Evolutionary conservation across 441 rosid species (phyloP), one percentile per base, ranked within the genome.

Genomic region (Populus hybrid): DNA sequence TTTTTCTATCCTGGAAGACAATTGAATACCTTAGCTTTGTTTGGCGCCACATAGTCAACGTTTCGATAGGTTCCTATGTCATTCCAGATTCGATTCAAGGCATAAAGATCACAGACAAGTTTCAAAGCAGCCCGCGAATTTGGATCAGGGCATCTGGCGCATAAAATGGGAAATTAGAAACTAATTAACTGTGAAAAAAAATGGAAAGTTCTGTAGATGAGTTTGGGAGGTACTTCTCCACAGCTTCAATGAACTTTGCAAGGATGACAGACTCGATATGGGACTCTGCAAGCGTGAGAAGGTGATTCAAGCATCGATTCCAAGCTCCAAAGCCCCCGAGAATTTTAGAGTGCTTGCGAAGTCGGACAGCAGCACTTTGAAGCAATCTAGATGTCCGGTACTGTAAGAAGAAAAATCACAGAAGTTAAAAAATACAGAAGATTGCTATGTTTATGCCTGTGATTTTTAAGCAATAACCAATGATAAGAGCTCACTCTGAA

Each of bases 231-330:
- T 93, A 93, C 99, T 89, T 93, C 77, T 90, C 80, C 83, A 94
- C 98, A 57, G 96, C 94, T 67, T 96, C 98, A 11, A 93, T 91
- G 82, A 96, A 96, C 84, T 86, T 93, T 67, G 88, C 93, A n/a
- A 96, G 98, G 80, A 96, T 87, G 77, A 94, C 97, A 12, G 99
- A 86, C 85, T 96, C 99, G 23, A 96, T 90, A 80, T 94, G 98
- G 75, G 99, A 94, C 81, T 96, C 99, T 82, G 98, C 96, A 8
- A 96, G 98, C 7, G 93, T 94, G 69, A 96, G 89, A 63, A 96
- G 97, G 90, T 96, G 99, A 87, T 96, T 96, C 86, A 96, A 90
- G 90, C 98, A 96, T 81, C 99, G 85, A 81, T 96, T 96, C 99
- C 99, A 96, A 38, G 99, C 98, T 76, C 98, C 98, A 73, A 96